Conservation (phyloP, 2,329 filamentous ascomycete species). For the Xylariaceae sp. region DNA sequence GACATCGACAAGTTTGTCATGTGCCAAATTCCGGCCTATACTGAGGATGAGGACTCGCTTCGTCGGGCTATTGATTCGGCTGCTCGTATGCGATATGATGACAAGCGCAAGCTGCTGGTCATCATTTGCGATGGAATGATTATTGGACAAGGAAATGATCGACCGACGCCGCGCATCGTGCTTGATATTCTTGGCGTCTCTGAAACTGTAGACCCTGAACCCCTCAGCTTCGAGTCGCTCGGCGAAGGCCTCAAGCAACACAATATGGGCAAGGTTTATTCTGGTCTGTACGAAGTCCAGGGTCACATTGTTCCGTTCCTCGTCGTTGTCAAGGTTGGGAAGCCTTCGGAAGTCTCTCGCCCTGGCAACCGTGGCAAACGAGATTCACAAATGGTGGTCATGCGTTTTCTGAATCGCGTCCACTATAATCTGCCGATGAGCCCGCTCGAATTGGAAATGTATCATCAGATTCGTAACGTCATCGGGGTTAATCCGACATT, state of each 20-base stretch:
- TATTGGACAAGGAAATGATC: conserved; percentile 95
- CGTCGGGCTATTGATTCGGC: conserved; percentile 96
- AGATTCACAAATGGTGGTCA: conserved; percentile 96
- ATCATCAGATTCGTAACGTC: conserved; percentile 97
- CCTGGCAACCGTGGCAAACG: conserved; percentile 97
- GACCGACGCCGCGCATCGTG: conserved; percentile 91
- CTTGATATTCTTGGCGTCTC: conserved; percentile 95
- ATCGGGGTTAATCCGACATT: conserved; percentile 98
- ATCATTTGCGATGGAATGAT: conserved; percentile 99
- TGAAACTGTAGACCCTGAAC: conserved; percentile 89
- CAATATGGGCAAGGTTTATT: conserved; percentile 99
- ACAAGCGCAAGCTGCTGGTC: conserved; percentile 93
- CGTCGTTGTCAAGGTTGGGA: conserved; percentile 95
- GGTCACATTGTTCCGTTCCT: conserved; percentile 97
- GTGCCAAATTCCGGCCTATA: conserved; percentile 95
- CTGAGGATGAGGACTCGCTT: conserved; percentile 95
- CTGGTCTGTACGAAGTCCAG: conserved; percentile 93
- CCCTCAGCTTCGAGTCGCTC: conserved; percentile 92
- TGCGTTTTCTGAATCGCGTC: conserved; percentile 98
- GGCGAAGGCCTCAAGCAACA: conserved; percentile 96
- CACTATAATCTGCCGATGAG: conserved; percentile 98
- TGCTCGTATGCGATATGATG: conserved; percentile 92
- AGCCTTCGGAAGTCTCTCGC: conserved; percentile 93
- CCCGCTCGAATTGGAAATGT: conserved; percentile 94
- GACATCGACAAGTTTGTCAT: conserved; percentile 98